Base-by-base conservation (phyloP, 495 filamentous ascomycete genomes). In the Achaetomiella virescens region DNA sequence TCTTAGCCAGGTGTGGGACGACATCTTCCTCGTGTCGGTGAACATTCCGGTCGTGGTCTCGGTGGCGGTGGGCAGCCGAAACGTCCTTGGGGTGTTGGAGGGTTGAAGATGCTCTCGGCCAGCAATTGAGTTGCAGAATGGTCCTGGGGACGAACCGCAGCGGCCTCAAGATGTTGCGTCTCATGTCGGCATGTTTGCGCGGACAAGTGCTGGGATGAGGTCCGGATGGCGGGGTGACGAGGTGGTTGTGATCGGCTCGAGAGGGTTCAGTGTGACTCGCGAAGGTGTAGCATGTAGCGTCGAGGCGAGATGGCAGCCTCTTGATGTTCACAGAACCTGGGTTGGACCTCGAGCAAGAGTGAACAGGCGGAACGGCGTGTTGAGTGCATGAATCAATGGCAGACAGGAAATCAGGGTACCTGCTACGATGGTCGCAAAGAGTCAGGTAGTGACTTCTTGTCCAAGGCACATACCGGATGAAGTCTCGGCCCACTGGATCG, bases 1-100 rank as follows among this genome's bases (percentile, higher is more conserved):
- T 84, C 35, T 84, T 82, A 38, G 91, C 89, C 36, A 97, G 81
- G 41, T 77, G 78, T 31, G 87, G 79, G 54, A 97, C 86, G 63
- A 91, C 84, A 60, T 90, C 84, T 64, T 88, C 72, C 2, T 74
- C 70, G 25, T 60, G 54, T 48, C 52, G 52, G 29, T 50, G 56
- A 37, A 25, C 44, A 24, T 24, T 37, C 40, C 59, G 52, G 10
- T 52, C 27, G 52, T 36, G 53, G 33, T n/a, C 27, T 3, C 15
- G 52, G 17, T n/a, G 55, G 22, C 24, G 61, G 15, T 43, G 55
- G 15, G 51, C 18, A 12, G 20, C 24, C 21, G 60, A 45, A 25
- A 31, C 37, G 21, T 54, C 47, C 18, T 55, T 53, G 9, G 21
- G 52, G 36, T 52, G 36, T 17, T 62, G 55, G 27, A 53, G 29